These are phyloP conservation scores for Pythium sukuiense DNA, from an alignment of 352 stramenopile species.

Conservation along the genomic window DNA sequence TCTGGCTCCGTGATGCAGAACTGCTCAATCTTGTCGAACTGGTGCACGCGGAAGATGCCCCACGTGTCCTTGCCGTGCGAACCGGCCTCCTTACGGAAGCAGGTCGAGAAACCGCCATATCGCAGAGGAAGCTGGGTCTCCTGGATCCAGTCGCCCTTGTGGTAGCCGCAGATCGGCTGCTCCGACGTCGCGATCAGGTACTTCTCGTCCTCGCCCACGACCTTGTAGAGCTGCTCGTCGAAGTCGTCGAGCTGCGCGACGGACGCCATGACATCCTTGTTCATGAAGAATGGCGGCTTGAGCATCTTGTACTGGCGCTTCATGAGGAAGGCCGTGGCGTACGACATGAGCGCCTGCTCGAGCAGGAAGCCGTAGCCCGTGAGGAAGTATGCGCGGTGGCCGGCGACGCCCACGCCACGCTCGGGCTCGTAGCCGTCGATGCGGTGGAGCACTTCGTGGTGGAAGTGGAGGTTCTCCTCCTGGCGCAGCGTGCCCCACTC, in stretches of 20 bases:
- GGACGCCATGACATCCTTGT: slow-evolving; percentile 98
- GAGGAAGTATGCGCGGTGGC: slow-evolving; percentile 99
- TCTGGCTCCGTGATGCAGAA: slow-evolving; percentile 97
- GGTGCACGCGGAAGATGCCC: slow-evolving; percentile 99
- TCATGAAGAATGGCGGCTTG: slow-evolving; percentile 99
- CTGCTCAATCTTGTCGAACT: slow-evolving; percentile 99
- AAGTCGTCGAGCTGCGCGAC: slow-evolving; percentile 99
- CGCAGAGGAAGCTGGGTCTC: slow-evolving; percentile 76
- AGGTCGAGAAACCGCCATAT: slow-evolving; percentile 98
- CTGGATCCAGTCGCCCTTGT: slow-evolving; percentile 93
- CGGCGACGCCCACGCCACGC: slow-evolving; percentile 93
- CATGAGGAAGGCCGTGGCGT: slow-evolving; percentile 96
- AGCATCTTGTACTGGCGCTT: slow-evolving; percentile 96
- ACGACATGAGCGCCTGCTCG: slow-evolving; percentile 99
- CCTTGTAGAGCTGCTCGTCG: slow-evolving; percentile 99
- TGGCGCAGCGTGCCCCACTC: slow-evolving; percentile 73
- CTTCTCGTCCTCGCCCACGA: slow-evolving; percentile 96
- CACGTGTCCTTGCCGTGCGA: slow-evolving; percentile 99
- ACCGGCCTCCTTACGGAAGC: slow-evolving; percentile 99
- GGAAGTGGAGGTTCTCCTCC: slow-evolving; percentile 89
- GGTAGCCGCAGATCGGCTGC: slow-evolving; percentile 99
- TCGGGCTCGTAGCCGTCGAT: slow-evolving; percentile 99
- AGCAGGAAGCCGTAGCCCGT: slow-evolving; percentile 97
- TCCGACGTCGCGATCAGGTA: slow-evolving; percentile 99
- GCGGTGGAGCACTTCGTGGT: slow-evolving; percentile 97